Evolutionary conservation across 2,329 filamentous ascomycete genomes (phyloP), one percentile per base, ranked within the genome.

Genomic region (Paecilomyces sp.): DNA sequence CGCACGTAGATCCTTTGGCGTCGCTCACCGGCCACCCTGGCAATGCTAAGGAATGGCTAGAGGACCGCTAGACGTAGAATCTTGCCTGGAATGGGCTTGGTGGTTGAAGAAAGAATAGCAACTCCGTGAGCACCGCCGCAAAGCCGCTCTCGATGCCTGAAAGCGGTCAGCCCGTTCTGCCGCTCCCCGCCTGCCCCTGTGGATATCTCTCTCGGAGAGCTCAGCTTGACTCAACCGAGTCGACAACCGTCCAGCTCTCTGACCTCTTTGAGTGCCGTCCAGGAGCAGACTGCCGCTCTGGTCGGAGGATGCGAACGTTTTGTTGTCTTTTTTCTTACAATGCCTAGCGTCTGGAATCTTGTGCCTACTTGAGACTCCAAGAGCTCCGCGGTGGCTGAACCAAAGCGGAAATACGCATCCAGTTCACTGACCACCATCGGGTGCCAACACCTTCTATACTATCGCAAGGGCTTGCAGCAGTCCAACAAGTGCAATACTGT

Each of bases 301-400:
- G 36, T n/a, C 36, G 3, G n/a, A n/a, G 13, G 36, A 47, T n/a
- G 36, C 36, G 36, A 47, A 7, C n/a, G 15, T 6, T 15, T 36
- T 47, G 24, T 52, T 22, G 57, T 31, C 52, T 33, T 56, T 25
- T 60, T 13, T 28, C 25, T 28, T 58, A 58, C 59, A 62, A 68
- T 68, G 67, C 65, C 62, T 65, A 62, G 60, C 63, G 60, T 58
- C 61, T 63, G 59, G 60, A 60, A 54, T 54, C 64, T 66, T 62
- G 61, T 66, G 60, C 64, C 61, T 62, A 66, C 65, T 60, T 61
- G 65, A 62, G 61, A 63, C 62, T 62, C 59, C 66, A 66, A 61
- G 65, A 66, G 65, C 69, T 69, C 61, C 65, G 66, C 62, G 69
- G 68, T 66, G 67, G 65, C 61, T 70, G 65, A 66, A 47, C 41